Percentiles rank a stretch among this genome's conserved stretches.
These are phyloP conservation scores for Rutidosis leptorrhynchoides DNA, from an alignment of 129 eudicot genomes.

Conservation along the genomic window DNA sequence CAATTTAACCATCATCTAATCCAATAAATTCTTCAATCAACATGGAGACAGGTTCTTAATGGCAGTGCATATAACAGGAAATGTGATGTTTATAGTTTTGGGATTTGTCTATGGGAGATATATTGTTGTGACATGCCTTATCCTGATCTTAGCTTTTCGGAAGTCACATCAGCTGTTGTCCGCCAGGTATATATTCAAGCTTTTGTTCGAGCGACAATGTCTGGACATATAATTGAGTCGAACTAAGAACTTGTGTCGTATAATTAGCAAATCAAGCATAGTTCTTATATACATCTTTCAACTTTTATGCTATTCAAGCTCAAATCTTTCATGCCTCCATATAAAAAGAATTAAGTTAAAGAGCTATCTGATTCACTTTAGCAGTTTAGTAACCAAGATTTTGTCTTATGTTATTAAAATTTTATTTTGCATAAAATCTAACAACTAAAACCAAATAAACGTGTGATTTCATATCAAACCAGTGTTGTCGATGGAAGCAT, in stretches of 20 bases:
- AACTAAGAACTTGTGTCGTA: background rate
- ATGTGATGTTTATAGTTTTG: constrained; percentile 89
- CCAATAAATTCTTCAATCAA: background rate
- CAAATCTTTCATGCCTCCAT: background rate
- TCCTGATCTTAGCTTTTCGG: constrained; percentile 93
- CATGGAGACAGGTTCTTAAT: constrained; percentile 58
- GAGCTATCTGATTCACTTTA: background rate
- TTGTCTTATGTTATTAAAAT: no score
- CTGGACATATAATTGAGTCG: background rate
- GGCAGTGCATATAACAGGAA: constrained; percentile 80
- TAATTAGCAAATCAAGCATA: background rate
- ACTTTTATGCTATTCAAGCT: background rate
- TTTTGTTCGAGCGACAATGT: background rate
- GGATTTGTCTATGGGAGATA: constrained; percentile 91
- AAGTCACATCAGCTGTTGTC: constrained; percentile 90
- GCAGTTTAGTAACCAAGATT: no score
- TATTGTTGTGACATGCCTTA: constrained; percentile 97
- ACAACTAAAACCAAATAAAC: background rate
- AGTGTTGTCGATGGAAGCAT: background rate
- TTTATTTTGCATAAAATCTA: background rate
- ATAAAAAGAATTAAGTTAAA: background rate
- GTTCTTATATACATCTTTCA: background rate
- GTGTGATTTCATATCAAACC: no score
- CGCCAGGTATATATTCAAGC: constrained; percentile 63
- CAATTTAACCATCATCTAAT: background rate